Evolutionary conservation across 495 filamentous ascomycete species (phyloP).

Genomic region (Pyronema omphalodes): DNA sequence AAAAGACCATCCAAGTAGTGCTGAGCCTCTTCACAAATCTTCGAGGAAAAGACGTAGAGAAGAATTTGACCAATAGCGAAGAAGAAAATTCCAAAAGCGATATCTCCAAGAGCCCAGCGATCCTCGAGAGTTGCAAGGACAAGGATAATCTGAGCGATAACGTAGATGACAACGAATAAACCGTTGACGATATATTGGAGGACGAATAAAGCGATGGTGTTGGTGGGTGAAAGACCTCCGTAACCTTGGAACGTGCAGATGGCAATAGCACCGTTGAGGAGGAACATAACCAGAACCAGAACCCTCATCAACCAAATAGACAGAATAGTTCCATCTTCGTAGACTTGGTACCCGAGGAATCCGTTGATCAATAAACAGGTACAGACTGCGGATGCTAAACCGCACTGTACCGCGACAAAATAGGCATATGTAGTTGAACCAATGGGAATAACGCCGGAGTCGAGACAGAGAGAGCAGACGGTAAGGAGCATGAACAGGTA

Average conservation of each 20-base stretch:
- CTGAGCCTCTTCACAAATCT: slow-evolving; percentile 66
- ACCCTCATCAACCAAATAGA: slow-evolving; percentile 85
- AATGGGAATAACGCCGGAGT: slow-evolving; percentile 81
- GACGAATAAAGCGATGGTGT: slow-evolving; percentile 77
- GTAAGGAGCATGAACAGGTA: slow-evolving; percentile 88
- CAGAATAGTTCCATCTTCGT: slow-evolving; percentile 91
- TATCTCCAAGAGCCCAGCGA: slow-evolving; percentile 86
- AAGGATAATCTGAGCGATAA: slow-evolving; percentile 72
- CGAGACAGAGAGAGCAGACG: slow-evolving; percentile 71
- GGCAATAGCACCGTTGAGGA: slow-evolving; percentile 69
- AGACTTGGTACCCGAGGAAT: slow-evolving; percentile 96
- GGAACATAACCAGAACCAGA: slow-evolving; percentile 60
- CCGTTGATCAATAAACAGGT: slow-evolving; percentile 89
- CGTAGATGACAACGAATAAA: slow-evolving; percentile 65
- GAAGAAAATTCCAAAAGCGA: slow-evolving; percentile 78
- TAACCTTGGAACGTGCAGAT: slow-evolving; percentile 86
- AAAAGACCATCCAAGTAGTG: slow-evolving; percentile 94
- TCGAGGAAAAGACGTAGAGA: slow-evolving; percentile 72
- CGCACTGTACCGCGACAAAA: slow-evolving; percentile 75
- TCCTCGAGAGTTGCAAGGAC: slow-evolving; percentile 84
- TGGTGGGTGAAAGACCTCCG: slow-evolving; percentile 68
- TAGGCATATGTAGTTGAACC: slow-evolving; percentile 66
- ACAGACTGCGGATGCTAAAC: slow-evolving; percentile 75
- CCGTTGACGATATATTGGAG: slow-evolving; percentile 85
- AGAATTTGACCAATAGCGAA: slow-evolving; percentile 87